A percentile compares a stretch with the other conserved stretches of the same genome.
Conservation (phyloP, 2,329 filamentous ascomycete genomes). For the Arthroderma sp. region DNA sequence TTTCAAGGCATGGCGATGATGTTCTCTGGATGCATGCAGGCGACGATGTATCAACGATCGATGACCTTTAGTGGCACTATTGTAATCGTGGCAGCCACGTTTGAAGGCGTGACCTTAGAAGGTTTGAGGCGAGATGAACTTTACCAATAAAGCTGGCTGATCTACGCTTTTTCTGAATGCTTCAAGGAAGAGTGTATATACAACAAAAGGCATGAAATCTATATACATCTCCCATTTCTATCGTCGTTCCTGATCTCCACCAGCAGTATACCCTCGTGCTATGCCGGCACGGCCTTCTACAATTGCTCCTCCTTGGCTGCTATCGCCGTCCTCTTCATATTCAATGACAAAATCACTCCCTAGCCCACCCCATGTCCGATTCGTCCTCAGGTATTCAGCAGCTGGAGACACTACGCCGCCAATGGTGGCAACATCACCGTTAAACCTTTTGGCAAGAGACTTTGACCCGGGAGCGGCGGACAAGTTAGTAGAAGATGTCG, state of each 20-base stretch:
- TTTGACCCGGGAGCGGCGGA: constrained; percentile 20
- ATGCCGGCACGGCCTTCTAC: constrained; percentile 81
- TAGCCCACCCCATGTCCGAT: constrained; percentile 81
- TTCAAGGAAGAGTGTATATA: too few relatives aligned
- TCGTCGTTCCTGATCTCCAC: constrained; percentile 37
- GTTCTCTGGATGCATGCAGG: too few relatives aligned
- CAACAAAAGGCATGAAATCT: too few relatives aligned
- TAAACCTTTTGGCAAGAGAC: constrained; percentile 50
- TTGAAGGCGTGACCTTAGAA: too few relatives aligned
- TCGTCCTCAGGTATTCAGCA: constrained; percentile 69
- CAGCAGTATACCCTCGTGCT: constrained; percentile 75
- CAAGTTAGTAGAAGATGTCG: neutral
- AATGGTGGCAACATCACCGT: constrained; percentile 63
- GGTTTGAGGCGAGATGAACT: too few relatives aligned
- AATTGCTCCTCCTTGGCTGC: constrained; percentile 34
- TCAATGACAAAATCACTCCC: constrained; percentile 66
- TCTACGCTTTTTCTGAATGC: too few relatives aligned
- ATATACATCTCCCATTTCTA: constrained; percentile 2
- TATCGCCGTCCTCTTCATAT: constrained; percentile 46
- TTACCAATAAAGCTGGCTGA: too few relatives aligned
- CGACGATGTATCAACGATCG: too few relatives aligned
- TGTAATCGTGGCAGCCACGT: too few relatives aligned
- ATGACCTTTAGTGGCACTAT: too few relatives aligned
- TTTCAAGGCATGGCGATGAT: too few relatives aligned
- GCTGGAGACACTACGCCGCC: constrained; percentile 83